Evolutionary conservation across 306 rosid genomes (phyloP), one percentile per base, ranked within the genome.

Genomic region (Boehmeria nivea): DNA sequence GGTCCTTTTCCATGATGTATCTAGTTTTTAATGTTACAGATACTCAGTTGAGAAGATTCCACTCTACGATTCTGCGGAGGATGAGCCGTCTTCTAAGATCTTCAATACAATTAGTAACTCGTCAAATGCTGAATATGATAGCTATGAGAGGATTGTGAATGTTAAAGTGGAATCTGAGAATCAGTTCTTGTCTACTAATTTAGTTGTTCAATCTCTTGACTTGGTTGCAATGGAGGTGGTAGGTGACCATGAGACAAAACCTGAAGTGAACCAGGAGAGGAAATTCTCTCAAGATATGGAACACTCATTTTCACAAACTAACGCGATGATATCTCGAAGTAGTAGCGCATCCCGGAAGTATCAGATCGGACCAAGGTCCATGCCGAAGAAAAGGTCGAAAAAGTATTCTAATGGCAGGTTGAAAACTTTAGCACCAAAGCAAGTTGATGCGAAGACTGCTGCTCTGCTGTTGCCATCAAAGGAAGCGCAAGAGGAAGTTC

Each of bases 31-130:
- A 31, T 46, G 19, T 53, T 66, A 50, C 70, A 84, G 98, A 83
- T 91, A 91, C 68, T 84, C 91, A 17, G 90, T 91, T 51, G 98
- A 91, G 76, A 91, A 87, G 76, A 87, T 91, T 67, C 98, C 96
- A 3, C 79, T 89, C 15, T 89, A 89, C 62, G 97, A 89, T 78
- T 89, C 97, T 33, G 95, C 87, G 2, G 97, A 86, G 82, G 97
- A 89, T 76, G 97, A 89, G 57, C 85, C 78, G 54, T 62, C 75
- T n/a, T 62, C 75, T n/a, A 77, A 70, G 68, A 61, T 74, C 60
- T 64, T 64, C 36, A 70, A 67, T 42, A 58, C 42, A 8, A 17
- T 28, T 44, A 28, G 61, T 7, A 64, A 59, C 58, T 51, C 71
- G 34, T 55, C 69, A 15, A 71, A 39, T 65, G 49, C 69, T 39